Evolutionary conservation across 306 rosid species (phyloP), one percentile per base, ranked within the genome.

Genomic region (Cicer chorassanicum): DNA sequence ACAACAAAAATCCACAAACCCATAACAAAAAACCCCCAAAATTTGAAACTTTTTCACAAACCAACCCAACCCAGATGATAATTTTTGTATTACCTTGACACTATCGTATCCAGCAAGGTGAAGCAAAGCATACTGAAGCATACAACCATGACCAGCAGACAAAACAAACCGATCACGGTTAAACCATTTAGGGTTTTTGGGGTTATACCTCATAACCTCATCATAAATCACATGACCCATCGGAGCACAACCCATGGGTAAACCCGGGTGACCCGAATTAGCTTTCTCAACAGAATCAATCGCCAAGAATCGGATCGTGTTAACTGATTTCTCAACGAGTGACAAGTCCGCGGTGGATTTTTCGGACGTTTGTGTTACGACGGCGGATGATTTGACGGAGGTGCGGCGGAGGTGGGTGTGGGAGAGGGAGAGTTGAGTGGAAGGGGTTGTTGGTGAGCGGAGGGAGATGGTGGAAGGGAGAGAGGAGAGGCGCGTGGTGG

Each of bases 241-340:
- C 4, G 99, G 99, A 12, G 99, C 99, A 61, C 99, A 94, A 0
- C 99, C 99, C 99, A 94, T 94, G 14, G 99, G 99, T 19, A 94
- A 36, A 45, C 99, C 99, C 34, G 97, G 99, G 75, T 94, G 99
- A 34, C 99, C 99, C 44, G 97, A 92, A 46, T 87, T 94, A 0
- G 99, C 99, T 79, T 92, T 94, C 84, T 94, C 99, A 0, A 91
- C 99, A 0, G 99, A 87, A 70, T 91, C 99, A 40, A 94, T 64
- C 0, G 99, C 85, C 29, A 94, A 67, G 78, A 94, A 94, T 2
- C 99, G 91, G 88, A 94, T 94, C 84, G 97, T 86, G 86, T 94
- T 94, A 36, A 94, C 68, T 68, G 99, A 94, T 71, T 94, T 92
- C 24, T 90, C 99, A 0, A 92, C 86, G 38, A 94, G 68, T 3